These are phyloP conservation scores for Pichia membranifaciens DNA, from an alignment of 805 yeast species.

Conservation along the genomic window DNA sequence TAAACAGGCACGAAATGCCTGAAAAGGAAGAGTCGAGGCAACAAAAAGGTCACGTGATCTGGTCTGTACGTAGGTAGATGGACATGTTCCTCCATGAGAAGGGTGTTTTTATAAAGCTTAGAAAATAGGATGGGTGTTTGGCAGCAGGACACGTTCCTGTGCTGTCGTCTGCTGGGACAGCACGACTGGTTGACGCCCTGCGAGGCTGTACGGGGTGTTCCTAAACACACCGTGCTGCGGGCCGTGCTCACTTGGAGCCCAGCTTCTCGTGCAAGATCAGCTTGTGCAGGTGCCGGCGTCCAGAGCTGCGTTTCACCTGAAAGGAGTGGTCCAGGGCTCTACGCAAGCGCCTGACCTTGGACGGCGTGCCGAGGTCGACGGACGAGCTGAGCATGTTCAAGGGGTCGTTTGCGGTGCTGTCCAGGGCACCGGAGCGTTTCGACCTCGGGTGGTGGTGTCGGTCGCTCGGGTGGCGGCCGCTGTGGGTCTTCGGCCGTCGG, in stretches of 20 bases:
- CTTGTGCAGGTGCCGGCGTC: neutral
- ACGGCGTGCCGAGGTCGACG: neutral
- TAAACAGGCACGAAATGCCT: too few species aligned
- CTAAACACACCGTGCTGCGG: too few species aligned
- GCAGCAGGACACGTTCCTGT: too few species aligned
- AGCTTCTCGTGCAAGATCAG: neutral
- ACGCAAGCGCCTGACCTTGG: constrained; percentile 4
- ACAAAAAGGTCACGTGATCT: too few species aligned
- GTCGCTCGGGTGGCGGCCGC: neutral
- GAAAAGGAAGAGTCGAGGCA: too few species aligned
- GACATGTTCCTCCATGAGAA: too few species aligned
- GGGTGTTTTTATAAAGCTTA: too few species aligned
- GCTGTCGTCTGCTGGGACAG: too few species aligned
- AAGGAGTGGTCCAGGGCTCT: constrained; percentile 1
- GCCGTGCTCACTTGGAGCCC: neutral
- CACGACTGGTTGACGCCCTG: too few species aligned
- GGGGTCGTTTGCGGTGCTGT: neutral
- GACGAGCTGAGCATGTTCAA: neutral
- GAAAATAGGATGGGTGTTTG: too few species aligned
- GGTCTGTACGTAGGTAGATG: too few species aligned
- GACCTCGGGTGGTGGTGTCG: neutral
- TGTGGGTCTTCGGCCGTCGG: neutral
- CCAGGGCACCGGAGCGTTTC: neutral
- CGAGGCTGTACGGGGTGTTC: too few species aligned
- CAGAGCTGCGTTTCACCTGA: neutral